Conservation (phyloP, 164 flowering plant species). For the Liriodendron chinense region DNA sequence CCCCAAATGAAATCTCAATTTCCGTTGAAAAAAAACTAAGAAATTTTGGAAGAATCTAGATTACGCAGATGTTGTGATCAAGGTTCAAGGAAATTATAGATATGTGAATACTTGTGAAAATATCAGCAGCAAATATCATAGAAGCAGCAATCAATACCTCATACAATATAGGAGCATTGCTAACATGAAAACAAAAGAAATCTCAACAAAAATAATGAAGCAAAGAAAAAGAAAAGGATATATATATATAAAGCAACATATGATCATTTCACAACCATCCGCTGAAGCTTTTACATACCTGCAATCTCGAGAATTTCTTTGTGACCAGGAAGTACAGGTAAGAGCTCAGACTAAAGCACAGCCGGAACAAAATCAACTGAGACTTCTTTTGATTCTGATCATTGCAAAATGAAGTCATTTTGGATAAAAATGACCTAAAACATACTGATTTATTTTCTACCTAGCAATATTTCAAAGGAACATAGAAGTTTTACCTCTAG, state of each 20-base stretch:
- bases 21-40: no score
- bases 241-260: background rate
- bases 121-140: background rate
- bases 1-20: no score
- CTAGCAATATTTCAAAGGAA: background rate
- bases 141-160: background rate
- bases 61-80: no score
- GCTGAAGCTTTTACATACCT: slow-evolving; percentile 38
- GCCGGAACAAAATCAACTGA: slow-evolving; percentile 47
- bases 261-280: background rate
- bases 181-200: background rate
- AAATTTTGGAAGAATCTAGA: no score
- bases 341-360: slow-evolving; percentile 77
- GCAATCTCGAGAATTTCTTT: slow-evolving; percentile 69
- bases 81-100: no score
- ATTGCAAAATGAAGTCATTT: background rate
- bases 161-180: background rate
- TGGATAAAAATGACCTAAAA: background rate
- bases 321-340: slow-evolving; percentile 82
- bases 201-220: background rate
- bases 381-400: slow-evolving; percentile 47
- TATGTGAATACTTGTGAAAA: no score
- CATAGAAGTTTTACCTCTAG: slow-evolving; percentile 32
- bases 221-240: background rate
- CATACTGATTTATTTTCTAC: background rate